Evolutionary conservation across 2,329 filamentous ascomycete genomes (phyloP), one percentile per base, ranked within the genome.

Genomic region (Curvularia sp.): DNA sequence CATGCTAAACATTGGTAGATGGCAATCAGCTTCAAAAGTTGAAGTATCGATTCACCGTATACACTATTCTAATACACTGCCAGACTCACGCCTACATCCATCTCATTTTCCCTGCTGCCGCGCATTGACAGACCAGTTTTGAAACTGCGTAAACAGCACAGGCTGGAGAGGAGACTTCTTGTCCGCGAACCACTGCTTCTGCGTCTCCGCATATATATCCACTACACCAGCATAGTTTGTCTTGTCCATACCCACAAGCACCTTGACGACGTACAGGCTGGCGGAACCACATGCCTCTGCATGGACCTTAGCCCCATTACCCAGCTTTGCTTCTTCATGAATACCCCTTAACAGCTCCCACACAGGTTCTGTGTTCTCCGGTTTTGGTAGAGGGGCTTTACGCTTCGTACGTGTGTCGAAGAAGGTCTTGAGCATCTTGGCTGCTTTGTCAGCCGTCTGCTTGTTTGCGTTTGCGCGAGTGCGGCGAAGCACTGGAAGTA

Each of bases 401-500:
- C 80, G 80, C 66, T 80, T 80, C 51, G 71, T 80, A 68, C 79
- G 90, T 64, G 86, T 81, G 72, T 89, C 89, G 54, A 89, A 88
- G 72, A 91, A 92, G 57, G 87, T 83, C 59, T 87, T 84, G 39
- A 98, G 82, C 32, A 94, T 84, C n/a, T 85, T 85, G 61, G 85
- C 85, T 0, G 90, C 89, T 71, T 91, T 92, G 54, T 88, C 86
- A 1, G 89, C 85, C 3, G 97, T 85, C 52, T 91, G 84, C 77
- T 92, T 92, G 60, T 88, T 89, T 36, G 84, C 87, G 0, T 91
- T 95, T n/a, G 85, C 89, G 55, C 92, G 87, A 45, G 91, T 87
- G 41, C 95, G 85, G 43, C 84, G 81, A n/a, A 96, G 81, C 0
- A 97, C 82, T 0, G 94, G 93, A 7, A 93, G 75, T 5, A 97